A percentile compares a stretch with the other conserved stretches of the same genome.
phyloP scores from a whole-genome alignment of 352 stramenopile genomes.

The Pythium periplocum region DNA sequence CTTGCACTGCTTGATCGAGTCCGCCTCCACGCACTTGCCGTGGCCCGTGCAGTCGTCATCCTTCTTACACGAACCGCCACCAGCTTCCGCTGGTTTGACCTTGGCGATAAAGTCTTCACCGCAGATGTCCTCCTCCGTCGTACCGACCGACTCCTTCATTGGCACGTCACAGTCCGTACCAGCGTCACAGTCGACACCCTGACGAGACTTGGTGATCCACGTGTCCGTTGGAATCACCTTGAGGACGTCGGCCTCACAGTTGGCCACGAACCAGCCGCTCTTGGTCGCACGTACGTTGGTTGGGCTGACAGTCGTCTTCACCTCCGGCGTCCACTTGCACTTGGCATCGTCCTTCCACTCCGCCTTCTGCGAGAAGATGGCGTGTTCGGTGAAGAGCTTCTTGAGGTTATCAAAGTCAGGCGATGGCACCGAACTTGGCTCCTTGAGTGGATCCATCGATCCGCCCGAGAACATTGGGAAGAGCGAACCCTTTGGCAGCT shows the following conservation, averaged over 20 bases:
- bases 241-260: constrained; percentile 42
- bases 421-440: constrained; percentile 53
- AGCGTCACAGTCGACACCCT: constrained; percentile 65
- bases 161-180: constrained; percentile 69
- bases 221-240: constrained; percentile 64
- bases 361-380: constrained; percentile 40
- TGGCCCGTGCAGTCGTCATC: constrained; percentile 61
- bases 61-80: constrained; percentile 46
- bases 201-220: constrained; percentile 71
- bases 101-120: constrained; percentile 48
- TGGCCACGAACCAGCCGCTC: constrained; percentile 64
- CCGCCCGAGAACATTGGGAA: constrained; percentile 83
- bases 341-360: constrained; percentile 53
- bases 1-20: constrained; percentile 64
- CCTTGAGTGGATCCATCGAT: constrained; percentile 53
- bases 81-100: background rate
- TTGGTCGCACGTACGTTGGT: constrained; percentile 41
- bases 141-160: constrained; percentile 45
- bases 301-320: constrained; percentile 45
- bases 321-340: constrained; percentile 60
- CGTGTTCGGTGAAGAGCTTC: constrained; percentile 58
- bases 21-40: constrained; percentile 66
- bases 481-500: constrained; percentile 56
- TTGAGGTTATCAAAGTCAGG: constrained; percentile 77
- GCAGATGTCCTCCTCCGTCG: constrained; percentile 76